phyloP scores from a whole-genome alignment of 2,329 filamentous ascomycete species.

The Fusarium sp. region DNA sequence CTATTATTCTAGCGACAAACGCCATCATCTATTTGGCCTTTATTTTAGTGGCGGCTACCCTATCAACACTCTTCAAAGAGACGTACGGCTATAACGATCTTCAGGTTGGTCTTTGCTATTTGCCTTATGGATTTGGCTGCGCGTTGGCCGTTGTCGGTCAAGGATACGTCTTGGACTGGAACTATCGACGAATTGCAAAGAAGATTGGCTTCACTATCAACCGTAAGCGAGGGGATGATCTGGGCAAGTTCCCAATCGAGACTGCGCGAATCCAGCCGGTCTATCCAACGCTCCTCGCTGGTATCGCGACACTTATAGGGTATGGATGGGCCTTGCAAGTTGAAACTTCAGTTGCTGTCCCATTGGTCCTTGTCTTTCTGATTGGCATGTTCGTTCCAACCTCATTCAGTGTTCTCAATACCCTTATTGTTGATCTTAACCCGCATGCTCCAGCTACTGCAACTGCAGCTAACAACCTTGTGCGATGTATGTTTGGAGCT shows the following conservation, averaged over 20 bases:
- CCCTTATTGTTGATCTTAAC: constrained; percentile 70
- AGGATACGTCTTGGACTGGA: constrained; percentile 70
- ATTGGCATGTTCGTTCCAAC: constrained; percentile 68
- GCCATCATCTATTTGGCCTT: constrained; percentile 66
- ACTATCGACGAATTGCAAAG: constrained; percentile 74
- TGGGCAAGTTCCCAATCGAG: constrained; percentile 64
- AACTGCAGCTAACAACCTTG: constrained; percentile 71
- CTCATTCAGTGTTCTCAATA: constrained; percentile 70
- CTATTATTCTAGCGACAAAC: constrained; percentile 61
- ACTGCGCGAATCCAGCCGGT: constrained; percentile 63
- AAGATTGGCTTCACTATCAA: constrained; percentile 69
- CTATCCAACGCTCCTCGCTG: constrained; percentile 63
- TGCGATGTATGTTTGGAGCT: constrained; percentile 69
- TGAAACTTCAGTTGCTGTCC: constrained; percentile 61
- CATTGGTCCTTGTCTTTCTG: constrained; percentile 65
- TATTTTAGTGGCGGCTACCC: constrained; percentile 62
- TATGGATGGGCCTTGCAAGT: constrained; percentile 67
- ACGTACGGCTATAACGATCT: constrained; percentile 63
- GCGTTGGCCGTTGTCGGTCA: constrained; percentile 59
- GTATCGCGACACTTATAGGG: constrained; percentile 60
- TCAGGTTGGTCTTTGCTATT: constrained; percentile 63
- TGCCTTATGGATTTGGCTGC: constrained; percentile 63
- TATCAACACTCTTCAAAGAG: constrained; percentile 60
- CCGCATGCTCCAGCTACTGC: constrained; percentile 68
- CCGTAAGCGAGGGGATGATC: constrained; percentile 63